Percentiles rank a stretch among this genome's conserved stretches.
Evolutionary conservation across 768 basidiomycete genomes (phyloP).

Genomic region (Boletales sp.): DNA sequence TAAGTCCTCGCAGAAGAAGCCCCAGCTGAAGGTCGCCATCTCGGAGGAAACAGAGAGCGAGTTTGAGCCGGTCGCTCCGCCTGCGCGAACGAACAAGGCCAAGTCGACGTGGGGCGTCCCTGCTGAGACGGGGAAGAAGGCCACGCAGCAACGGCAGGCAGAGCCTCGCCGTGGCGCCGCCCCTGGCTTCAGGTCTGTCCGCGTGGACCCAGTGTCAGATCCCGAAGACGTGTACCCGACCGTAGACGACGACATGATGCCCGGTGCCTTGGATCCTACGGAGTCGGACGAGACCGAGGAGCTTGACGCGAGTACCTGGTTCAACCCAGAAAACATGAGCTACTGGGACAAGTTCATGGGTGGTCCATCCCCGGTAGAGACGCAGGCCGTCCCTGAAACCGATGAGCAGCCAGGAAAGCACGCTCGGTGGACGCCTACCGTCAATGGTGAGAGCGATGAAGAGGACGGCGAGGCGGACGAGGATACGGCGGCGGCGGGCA

Average conservation of each 20-base stretch:
- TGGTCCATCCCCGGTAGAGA: constrained; percentile 10
- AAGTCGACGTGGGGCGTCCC: constrained; percentile 15
- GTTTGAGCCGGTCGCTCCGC: background rate
- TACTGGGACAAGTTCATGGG: constrained; percentile 31
- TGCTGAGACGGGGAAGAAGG: constrained; percentile 12
- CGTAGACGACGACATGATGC: constrained; percentile 1
- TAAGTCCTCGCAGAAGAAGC: no score
- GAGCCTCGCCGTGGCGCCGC: constrained; percentile 5
- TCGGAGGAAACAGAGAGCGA: constrained; percentile 22
- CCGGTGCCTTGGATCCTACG: constrained; percentile 4
- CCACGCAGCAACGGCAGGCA: constrained; percentile 7
- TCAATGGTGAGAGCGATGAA: constrained; percentile 18
- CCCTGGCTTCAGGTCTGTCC: constrained; percentile 8
- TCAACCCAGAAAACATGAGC: constrained; percentile 18
- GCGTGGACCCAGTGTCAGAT: constrained; percentile 13
- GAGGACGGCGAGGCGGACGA: constrained; percentile 21
- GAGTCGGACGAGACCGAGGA: constrained; percentile 11
- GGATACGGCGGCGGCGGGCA: constrained; percentile 12
- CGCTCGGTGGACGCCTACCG: constrained; percentile 23
- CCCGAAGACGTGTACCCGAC: constrained; percentile 8
- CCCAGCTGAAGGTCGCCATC: constrained; percentile 16
- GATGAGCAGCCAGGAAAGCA: constrained; percentile 17
- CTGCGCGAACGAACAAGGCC: constrained; percentile 11
- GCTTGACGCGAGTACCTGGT: constrained; percentile 20
- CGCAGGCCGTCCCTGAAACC: background rate